phyloP scores from a whole-genome alignment of 768 basidiomycete genomes.

The Exidia glandulosa region DNA sequence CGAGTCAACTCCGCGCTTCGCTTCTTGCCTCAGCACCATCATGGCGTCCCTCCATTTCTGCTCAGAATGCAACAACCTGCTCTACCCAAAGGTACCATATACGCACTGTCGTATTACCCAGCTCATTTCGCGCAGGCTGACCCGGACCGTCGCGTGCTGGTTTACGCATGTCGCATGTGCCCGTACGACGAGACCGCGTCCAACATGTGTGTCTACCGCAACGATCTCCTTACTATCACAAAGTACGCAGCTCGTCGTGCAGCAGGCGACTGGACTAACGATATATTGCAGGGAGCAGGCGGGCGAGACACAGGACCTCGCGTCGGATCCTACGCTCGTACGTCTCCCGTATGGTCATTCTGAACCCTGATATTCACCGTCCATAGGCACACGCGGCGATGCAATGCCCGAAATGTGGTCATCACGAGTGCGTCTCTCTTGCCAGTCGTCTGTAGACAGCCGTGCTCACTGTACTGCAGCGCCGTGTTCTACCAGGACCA shows the following conservation, averaged over 20 bases:
- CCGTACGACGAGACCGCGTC: conserved; percentile 73
- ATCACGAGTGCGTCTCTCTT: conserved; percentile 61
- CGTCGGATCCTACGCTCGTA: conserved; percentile 81
- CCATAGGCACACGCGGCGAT: conserved; percentile 73
- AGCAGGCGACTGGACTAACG: not conserved
- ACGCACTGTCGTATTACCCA: not conserved
- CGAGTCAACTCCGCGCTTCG: too few relatives aligned
- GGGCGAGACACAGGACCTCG: conserved; percentile 81
- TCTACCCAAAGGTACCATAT: conserved; percentile 49
- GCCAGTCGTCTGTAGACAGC: not conserved
- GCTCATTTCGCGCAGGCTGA: conserved; percentile 51
- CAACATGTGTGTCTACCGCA: conserved; percentile 85
- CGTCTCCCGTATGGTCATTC: conserved; percentile 10
- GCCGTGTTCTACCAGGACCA: conserved; percentile 95
- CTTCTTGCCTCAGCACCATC: too few relatives aligned
- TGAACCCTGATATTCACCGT: not conserved
- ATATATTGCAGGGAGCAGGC: conserved; percentile 64
- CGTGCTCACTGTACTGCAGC: conserved; percentile 32
- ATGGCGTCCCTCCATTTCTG: conserved; percentile 81
- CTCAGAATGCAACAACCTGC: conserved; percentile 88
- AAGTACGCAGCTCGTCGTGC: conserved; percentile 42
- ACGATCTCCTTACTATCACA: conserved; percentile 86
- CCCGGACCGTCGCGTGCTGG: conserved; percentile 69
- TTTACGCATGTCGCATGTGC: conserved; percentile 89
- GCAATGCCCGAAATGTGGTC: conserved; percentile 67